phyloP scores from a whole-genome alignment of 1,284 basidiomycete genomes.

The Ustilago bromivora region DNA sequence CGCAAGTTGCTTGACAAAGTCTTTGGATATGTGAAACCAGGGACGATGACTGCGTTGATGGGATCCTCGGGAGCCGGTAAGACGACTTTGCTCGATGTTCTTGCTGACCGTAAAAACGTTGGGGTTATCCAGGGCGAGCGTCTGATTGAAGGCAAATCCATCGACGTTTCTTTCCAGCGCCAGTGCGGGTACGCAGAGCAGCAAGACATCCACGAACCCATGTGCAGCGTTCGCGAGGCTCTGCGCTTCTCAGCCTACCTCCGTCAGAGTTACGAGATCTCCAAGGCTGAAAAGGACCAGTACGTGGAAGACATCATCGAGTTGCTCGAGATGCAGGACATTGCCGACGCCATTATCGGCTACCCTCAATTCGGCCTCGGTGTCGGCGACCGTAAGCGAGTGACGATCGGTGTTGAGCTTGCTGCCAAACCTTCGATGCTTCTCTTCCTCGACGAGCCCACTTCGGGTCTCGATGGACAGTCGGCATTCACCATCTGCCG shows the following conservation, averaged over 20 bases:
- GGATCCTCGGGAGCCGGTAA: conserved; percentile 80
- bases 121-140: conserved; percentile 84
- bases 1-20: conserved; percentile 81
- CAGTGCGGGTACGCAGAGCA: conserved; percentile 78
- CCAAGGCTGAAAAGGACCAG: conserved; percentile 80
- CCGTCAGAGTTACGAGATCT: conserved; percentile 79
- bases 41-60: conserved; percentile 79
- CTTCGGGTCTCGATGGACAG: conserved; percentile 87
- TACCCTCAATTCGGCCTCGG: conserved; percentile 72
- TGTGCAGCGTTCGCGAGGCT: conserved; percentile 85
- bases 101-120: conserved; percentile 82
- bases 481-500: conserved; percentile 86
- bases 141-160: conserved; percentile 80
- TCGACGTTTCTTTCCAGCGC: conserved; percentile 80
- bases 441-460: conserved; percentile 72
- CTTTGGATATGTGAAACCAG: conserved; percentile 83
- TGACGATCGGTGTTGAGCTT: conserved; percentile 79
- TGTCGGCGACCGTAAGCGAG: conserved; percentile 78
- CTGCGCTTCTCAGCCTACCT: conserved; percentile 84
- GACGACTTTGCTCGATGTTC: conserved; percentile 78
- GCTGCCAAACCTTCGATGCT: conserved; percentile 82
- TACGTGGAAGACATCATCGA: conserved; percentile 84
- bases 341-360: conserved; percentile 79
- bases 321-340: conserved; percentile 80
- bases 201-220: conserved; percentile 85